phyloP scores from a whole-genome alignment of 345 rosid species.

The Eucalyptus paniculata region DNA sequence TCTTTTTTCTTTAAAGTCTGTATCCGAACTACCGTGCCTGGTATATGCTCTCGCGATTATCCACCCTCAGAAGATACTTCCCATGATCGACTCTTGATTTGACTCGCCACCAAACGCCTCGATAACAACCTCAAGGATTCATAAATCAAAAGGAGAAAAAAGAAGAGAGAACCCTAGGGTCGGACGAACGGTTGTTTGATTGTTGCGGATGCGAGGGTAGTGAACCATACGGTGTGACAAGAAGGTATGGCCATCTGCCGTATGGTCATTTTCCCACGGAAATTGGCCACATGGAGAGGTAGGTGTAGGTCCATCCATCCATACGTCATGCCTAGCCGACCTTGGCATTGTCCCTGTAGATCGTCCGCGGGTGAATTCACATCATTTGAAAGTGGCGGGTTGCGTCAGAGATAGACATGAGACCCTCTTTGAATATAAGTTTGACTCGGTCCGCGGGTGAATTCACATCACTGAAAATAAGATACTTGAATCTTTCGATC shows the following conservation, averaged over 20 bases:
- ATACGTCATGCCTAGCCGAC: background rate
- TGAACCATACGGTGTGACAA: background rate
- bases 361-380: background rate
- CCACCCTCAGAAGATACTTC: background rate
- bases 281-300: background rate
- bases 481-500: background rate
- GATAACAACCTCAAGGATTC: background rate
- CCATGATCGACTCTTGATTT: background rate
- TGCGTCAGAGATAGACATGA: background rate
- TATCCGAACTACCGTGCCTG: background rate
- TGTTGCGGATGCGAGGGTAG: background rate
- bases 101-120: background rate
- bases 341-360: background rate
- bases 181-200: background rate
- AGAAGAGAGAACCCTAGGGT: background rate
- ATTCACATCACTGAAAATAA: background rate
- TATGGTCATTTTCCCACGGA: background rate
- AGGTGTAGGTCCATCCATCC: background rate
- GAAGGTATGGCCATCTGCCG: background rate
- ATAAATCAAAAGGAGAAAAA: background rate
- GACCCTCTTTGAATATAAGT: background rate
- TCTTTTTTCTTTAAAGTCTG: background rate
- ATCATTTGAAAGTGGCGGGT: background rate
- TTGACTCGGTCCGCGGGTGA: background rate
- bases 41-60: background rate